Base-by-base conservation (phyloP, 1,284 basidiomycete genomes). In the Sanguinoderma infundibulare region DNA sequence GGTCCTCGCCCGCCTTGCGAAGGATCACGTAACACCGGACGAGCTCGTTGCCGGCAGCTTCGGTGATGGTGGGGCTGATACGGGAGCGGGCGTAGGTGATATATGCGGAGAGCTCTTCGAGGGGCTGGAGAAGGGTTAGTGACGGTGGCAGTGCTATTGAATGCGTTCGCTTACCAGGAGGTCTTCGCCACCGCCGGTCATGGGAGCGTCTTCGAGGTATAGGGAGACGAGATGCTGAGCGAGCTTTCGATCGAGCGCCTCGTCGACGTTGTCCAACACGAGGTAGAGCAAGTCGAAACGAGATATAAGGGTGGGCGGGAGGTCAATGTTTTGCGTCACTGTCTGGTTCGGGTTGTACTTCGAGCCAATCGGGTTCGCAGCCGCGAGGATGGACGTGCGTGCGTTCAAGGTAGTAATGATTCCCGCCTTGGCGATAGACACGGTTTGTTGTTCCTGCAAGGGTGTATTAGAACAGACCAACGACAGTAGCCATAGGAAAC, bases 381-480 rank as follows among this genome's bases (percentile, higher is more conserved):
- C 97, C 1, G 97, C 97, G 2, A 99, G 82, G 67, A 99, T 96
- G 0, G 98, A 99, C 0, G 97, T 98, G 36, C 98, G 86, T 0
- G 98, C 97, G 70, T 99, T 99, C 65, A 99, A 83, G 0, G 98
- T 98, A 0, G 97, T 99, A 74, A 98, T 99, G 72, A 99, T 99
- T 10, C 98, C 98, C 0, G 97, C 97, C 78, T 99, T 99, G n/a
- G 98, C 98, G 63, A 99, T 97, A 1, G 96, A 98, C 2, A 99
- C 96, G 0, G 97, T 99, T 91, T 99, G 97, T 90, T 99, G 97
- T 86, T 99, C 97, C 94, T 95, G 67, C 14, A 6, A 6, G 15
- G 1, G 1, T 12, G 1, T 4, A 42, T 44, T 22, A 55, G 17
- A n/a, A n/a, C n/a, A n/a, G 22, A 17, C 22, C 14, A 8, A 12